Evolutionary conservation across 1,284 basidiomycete species (phyloP), one percentile per base, ranked within the genome.

Genomic region (Earliella scabrosa): DNA sequence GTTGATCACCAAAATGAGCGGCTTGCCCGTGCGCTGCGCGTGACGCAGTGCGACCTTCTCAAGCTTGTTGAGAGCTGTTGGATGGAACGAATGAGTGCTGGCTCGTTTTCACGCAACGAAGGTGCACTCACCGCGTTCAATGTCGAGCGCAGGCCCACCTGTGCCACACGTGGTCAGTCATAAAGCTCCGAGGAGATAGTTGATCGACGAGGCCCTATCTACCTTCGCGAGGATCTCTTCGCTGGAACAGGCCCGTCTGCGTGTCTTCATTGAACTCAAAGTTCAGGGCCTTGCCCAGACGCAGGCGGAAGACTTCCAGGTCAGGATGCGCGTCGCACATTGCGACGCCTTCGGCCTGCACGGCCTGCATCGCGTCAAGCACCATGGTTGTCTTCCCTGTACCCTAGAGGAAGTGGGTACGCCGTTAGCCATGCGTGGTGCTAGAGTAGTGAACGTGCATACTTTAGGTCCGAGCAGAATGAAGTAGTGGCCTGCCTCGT

Each of bases 161-260:
- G 52, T n/a, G 31, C 54, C n/a, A 23, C 11, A 23, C 7, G 31
- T 54, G 36, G 20, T 45, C 49, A 38, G 36, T 45, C n/a, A 16
- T 26, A 13, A n/a, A 44, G 31, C 2, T 18, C 16, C 1, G 24
- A 27, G 34, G 29, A 45, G 40, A 24, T n/a, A 41, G 29, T 31
- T 13, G 38, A 50, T 32, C 21, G 3, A 48, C 23, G 20, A 14
- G 32, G 31, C n/a, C 40, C 53, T 18, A 38, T 53, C 20, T 54
- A 81, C 84, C 92, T 77, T 94, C 91, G 61, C 90, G 76, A 16
- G 93, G 92, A 74, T 96, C 93, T 34, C 88, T 78, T 45, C 93
- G 75, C 61, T 92, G 90, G 72, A 95, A 95, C 29, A 91, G 68
- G 16, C 83, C 82, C 2, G 85, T 87, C 68, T 93, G 89, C 45